Evolutionary conservation across 495 filamentous ascomycete species (phyloP).

Genomic region (Xylona heveae): DNA sequence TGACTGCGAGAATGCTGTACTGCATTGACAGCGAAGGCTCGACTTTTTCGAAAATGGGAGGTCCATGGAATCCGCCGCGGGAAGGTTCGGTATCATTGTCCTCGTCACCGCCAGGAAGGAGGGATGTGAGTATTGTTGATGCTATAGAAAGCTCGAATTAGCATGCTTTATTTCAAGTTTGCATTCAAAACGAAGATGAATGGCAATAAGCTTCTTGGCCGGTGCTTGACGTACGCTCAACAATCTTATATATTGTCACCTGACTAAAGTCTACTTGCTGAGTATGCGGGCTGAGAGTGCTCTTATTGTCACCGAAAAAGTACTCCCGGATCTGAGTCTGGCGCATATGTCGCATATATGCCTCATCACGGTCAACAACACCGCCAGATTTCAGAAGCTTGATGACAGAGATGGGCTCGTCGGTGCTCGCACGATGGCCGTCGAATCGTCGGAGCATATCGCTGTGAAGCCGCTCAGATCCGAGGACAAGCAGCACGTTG

Average conservation of each 20-base stretch:
- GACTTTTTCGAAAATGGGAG: conserved; percentile 31
- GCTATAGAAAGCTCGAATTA: too few species aligned
- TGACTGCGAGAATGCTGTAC: conserved; percentile 59
- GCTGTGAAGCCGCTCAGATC: conserved; percentile 61
- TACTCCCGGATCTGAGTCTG: conserved; percentile 71
- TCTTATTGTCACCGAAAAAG: conserved; percentile 65
- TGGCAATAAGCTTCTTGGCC: too few species aligned
- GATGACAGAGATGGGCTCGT: conserved; percentile 48
- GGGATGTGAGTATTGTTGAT: conserved; percentile 13
- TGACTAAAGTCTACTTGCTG: conserved; percentile 56
- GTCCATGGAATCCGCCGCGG: conserved; percentile 15
- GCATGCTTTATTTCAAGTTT: too few species aligned
- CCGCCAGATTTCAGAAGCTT: conserved; percentile 75
- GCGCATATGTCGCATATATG: conserved; percentile 45
- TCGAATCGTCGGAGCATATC: conserved; percentile 57
- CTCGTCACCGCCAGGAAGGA: conserved; percentile 24
- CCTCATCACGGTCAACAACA: conserved; percentile 57
- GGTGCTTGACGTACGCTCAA: conserved; percentile 22
- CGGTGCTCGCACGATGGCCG: conserved; percentile 32
- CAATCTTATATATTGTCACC: conserved; percentile 44
- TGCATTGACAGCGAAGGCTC: conserved; percentile 37
- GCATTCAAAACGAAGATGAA: too few species aligned
- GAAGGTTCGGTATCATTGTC: conserved; percentile 15
- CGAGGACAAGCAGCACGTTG: conserved; percentile 62
- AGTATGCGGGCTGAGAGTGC: conserved; percentile 66